Percentiles rank a stretch among this genome's conserved stretches.
Evolutionary conservation across 2,329 filamentous ascomycete genomes (phyloP).

Genomic region (Aspergillus bombycis): DNA sequence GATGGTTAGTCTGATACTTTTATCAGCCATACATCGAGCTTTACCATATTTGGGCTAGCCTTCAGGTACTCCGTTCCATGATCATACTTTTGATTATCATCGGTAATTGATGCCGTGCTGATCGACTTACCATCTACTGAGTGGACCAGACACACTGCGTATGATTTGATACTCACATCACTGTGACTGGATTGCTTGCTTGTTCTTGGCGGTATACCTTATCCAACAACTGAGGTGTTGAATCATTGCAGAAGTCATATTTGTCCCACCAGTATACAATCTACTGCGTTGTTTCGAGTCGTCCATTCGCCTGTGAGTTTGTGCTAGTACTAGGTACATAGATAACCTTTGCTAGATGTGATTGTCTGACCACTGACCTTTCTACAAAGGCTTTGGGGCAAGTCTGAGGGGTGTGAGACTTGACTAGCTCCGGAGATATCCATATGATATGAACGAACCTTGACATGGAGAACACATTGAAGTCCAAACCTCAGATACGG

Average conservation of each 20-base stretch:
- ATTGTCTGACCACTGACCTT: background rate
- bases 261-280: background rate
- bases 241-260: background rate
- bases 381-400: background rate
- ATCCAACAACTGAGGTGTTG: background rate
- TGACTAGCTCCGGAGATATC: background rate
- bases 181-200: background rate
- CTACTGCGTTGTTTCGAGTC: background rate
- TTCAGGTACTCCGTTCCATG: background rate
- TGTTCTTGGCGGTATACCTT: background rate
- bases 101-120: background rate
- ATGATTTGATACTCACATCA: background rate
- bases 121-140: background rate
- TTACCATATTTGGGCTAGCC: background rate
- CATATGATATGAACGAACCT: background rate
- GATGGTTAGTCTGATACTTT: background rate
- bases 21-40: background rate
- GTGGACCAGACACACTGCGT: background rate
- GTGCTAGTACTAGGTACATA: background rate
- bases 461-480: background rate
- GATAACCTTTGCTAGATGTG: background rate
- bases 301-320: background rate
- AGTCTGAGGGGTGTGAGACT: background rate
- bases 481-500: background rate
- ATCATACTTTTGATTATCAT: background rate